Conservation (phyloP, 148 eudicot genomes). For the Hydrangea macrophylla region DNA sequence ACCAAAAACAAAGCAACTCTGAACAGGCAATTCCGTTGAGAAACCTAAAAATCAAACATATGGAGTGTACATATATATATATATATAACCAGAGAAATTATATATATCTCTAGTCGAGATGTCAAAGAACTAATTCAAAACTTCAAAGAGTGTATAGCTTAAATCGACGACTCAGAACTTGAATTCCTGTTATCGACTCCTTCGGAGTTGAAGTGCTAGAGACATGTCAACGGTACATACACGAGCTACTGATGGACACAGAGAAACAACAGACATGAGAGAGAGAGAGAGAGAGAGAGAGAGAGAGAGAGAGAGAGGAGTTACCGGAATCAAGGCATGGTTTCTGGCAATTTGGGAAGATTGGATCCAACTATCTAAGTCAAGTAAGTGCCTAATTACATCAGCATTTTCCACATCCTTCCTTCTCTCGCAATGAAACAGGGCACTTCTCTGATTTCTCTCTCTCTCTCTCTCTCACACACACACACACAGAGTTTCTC, state of each 20-base stretch:
- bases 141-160: neutral
- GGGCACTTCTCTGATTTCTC: neutral
- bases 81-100: neutral
- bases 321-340: neutral
- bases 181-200: neutral
- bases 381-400: neutral
- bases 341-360: neutral
- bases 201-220: neutral
- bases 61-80: neutral
- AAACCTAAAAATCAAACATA: neutral
- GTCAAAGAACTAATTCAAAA: neutral
- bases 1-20: neutral
- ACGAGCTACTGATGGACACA: too few species aligned
- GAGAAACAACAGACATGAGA: too few species aligned
- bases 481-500: neutral
- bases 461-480: constrained; percentile 10
- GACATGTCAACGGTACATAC: too few species aligned
- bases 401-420: neutral
- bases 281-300: neutral
- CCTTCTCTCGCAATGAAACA: neutral
- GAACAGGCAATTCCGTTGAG: neutral
- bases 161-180: neutral
- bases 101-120: neutral
- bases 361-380: neutral
- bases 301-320: neutral